These are phyloP conservation scores for Deuterostichococcus epilithicus DNA, from an alignment of 139 green algal genomes.

Conservation along the genomic window DNA sequence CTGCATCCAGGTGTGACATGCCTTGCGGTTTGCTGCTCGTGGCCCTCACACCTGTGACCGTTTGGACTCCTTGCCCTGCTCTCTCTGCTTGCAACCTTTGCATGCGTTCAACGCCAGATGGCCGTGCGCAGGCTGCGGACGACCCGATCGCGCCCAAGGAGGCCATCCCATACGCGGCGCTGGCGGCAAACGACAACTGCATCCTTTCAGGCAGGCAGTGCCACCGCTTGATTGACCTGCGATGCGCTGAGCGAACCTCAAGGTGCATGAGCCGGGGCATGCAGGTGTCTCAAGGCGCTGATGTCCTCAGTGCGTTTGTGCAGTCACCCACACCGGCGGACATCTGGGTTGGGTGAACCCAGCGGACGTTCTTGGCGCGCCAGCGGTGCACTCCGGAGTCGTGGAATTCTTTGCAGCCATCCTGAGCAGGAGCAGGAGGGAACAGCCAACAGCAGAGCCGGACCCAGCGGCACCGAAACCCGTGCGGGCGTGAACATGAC, in stretches of 20 bases:
- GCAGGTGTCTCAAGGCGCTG: too few relatives aligned
- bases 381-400: neutral
- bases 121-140: conserved; percentile 54
- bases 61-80: too few relatives aligned
- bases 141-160: conserved; percentile 82
- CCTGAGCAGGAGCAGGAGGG: too few relatives aligned
- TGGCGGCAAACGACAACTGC: conserved; percentile 63
- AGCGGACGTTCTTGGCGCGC: neutral
- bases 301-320: neutral
- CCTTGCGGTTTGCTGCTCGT: too few relatives aligned
- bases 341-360: conserved; percentile 72
- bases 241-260: too few relatives aligned
- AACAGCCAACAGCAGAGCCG: too few relatives aligned
- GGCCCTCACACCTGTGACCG: too few relatives aligned
- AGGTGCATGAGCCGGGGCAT: too few relatives aligned
- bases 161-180: conserved; percentile 64
- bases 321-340: conserved; percentile 62
- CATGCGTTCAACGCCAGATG: neutral
- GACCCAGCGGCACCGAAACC: neutral
- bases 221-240: too few relatives aligned
- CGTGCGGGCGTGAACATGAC: too few relatives aligned
- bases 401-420: neutral
- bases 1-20: conserved; percentile 51
- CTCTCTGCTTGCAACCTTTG: too few relatives aligned
- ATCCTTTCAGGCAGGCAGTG: conserved; percentile 25